Evolutionary conservation across 139 green algal species (phyloP).

Genomic region (Coelastrella sp.): DNA sequence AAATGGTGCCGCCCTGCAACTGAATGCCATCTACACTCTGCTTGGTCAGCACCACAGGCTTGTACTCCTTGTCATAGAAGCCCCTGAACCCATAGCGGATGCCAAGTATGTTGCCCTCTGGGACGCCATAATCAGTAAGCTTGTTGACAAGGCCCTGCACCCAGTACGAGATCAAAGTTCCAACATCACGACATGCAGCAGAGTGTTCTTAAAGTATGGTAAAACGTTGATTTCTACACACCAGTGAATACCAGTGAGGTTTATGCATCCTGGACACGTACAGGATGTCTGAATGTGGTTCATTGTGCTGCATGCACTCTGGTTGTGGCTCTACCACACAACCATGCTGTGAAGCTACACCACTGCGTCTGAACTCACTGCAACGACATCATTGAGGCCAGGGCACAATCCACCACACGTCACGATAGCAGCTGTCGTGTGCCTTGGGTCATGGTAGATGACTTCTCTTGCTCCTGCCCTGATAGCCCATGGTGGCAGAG

Average conservation of each 20-base stretch:
- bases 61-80: conserved; percentile 80
- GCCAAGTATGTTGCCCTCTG: conserved; percentile 90
- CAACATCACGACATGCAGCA: background rate
- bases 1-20: conserved; percentile 95
- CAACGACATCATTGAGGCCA: conserved; percentile 97
- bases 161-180: background rate
- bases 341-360: too few species aligned
- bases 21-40: conserved; percentile 94
- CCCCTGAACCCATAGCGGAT: conserved; percentile 87
- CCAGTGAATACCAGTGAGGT: too few species aligned
- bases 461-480: conserved; percentile 81
- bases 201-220: background rate
- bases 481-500: conserved; percentile 86
- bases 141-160: conserved; percentile 85
- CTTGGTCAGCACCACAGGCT: conserved; percentile 88
- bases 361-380: too few species aligned
- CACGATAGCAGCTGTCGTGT: conserved; percentile 92
- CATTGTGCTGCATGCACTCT: too few species aligned
- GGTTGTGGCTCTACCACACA: too few species aligned
- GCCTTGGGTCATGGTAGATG: conserved; percentile 89
- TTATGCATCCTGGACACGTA: too few species aligned
- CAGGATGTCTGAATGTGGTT: too few species aligned
- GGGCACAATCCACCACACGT: conserved; percentile 98
- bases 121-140: conserved; percentile 90
- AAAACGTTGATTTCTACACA: too few species aligned